These are phyloP conservation scores for Theileria equi DNA, from an alignment of 169 alveolate genomes.

Conservation along the genomic window DNA sequence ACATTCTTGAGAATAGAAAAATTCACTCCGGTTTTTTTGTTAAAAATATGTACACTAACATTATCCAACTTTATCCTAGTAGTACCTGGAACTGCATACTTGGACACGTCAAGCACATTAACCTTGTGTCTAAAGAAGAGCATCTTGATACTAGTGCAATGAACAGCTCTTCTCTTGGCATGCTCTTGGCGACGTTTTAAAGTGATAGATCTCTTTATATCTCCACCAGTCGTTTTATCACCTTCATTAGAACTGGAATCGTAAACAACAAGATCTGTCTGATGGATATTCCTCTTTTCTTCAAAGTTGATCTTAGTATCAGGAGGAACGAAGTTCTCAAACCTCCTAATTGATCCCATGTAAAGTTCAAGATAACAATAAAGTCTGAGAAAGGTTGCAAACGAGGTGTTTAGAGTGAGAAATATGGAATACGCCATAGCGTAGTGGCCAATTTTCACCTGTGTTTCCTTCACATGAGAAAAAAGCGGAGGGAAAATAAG, in stretches of 20 bases:
- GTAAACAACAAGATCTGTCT: conserved; percentile 11
- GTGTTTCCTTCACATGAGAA: neutral
- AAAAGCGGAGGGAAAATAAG: conserved; percentile 1
- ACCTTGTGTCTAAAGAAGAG: neutral
- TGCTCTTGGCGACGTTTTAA: too few species aligned
- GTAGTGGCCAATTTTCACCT: neutral
- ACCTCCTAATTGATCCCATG: conserved; percentile 6
- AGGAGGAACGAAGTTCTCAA: conserved; percentile 11
- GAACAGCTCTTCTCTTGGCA: too few species aligned
- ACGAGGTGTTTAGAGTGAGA: neutral
- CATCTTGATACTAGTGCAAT: neutral
- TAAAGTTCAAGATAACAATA: neutral
- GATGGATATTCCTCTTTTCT: neutral
- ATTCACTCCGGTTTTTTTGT: neutral
- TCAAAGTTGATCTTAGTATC: conserved; percentile 1
- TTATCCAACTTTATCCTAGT: conserved; percentile 4
- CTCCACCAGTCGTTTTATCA: too few species aligned
- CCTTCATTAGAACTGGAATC: neutral
- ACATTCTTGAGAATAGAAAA: conserved; percentile 8
- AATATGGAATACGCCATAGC: conserved; percentile 2
- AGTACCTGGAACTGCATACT: neutral
- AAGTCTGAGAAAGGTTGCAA: neutral
- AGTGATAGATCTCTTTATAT: too few species aligned
- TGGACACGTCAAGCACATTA: neutral
- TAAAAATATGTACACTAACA: conserved; percentile 1